Base-by-base conservation (phyloP, 2,329 filamentous ascomycete species). In the Lachnellula occidentalis region DNA sequence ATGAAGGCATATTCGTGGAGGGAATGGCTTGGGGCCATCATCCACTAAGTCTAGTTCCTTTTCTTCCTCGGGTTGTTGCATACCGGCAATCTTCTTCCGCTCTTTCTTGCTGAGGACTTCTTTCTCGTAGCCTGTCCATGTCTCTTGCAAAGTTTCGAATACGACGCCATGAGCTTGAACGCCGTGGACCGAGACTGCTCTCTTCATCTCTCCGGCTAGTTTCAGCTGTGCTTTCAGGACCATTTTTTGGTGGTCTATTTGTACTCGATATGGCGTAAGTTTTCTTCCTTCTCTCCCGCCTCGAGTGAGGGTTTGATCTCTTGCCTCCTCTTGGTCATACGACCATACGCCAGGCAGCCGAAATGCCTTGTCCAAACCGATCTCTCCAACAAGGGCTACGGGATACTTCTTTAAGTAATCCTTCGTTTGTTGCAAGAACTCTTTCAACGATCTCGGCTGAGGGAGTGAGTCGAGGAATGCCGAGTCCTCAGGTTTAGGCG, bases 1-100 rank as follows among this genome's bases (percentile, higher is more conserved):
- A 71, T 99, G 94, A 56, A 99, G 81, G 67, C 94, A 99, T 67
- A 97, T 86, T 8, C 92, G 78, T 1, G 92, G 91, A 4, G 94
- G 92, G 63, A 87, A 97, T 0, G 88, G 86, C 56, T 79, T 83
- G 1, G 75, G 63, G 64, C 27, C 67, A 63, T 17, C 67, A 64
- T 50, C 54, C 7, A 45, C 37, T 36, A 69, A 66, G 0, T 73
- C 64, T 2, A 74, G 71, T 1, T 69, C 66, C 19, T 72, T 70
- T 14, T 66, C 61, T 5, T 59, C 50, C 34, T 72, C 70, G 3
- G 70, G 67, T 12, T 56, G 50, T n/a, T 59, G 56, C 12, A 58
- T 51, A 8, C 53, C 59, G 69, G 80, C 76, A 5, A 76, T 76
- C 57, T 74, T 71, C 55, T 73, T 78, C 62, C 73, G 74, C 69